Conservation (phyloP, 352 stramenopile species). For the Pythium dissimile region DNA sequence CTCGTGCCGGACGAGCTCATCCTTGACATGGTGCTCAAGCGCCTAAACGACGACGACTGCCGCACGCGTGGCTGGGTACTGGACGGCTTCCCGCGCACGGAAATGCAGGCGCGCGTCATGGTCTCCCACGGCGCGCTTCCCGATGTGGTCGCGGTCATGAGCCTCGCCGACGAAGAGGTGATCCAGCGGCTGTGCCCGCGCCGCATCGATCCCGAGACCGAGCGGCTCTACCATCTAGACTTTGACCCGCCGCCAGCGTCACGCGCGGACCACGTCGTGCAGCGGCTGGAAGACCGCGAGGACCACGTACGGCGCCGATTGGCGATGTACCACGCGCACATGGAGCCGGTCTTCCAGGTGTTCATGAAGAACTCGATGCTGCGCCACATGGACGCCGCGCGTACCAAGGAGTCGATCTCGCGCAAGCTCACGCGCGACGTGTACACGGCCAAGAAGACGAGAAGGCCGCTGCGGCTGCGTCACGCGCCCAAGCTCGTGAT, state of each 20-base stretch:
- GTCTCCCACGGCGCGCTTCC: conserved; percentile 64
- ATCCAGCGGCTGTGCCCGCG: conserved; percentile 74
- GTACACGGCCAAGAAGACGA: conserved; percentile 44
- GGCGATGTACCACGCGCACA: conserved; percentile 74
- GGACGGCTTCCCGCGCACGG: conserved; percentile 93
- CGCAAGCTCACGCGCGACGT: conserved; percentile 45
- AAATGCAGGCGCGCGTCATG: conserved; percentile 89
- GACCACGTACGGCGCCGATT: conserved; percentile 79
- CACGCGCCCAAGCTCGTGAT: conserved; percentile 85
- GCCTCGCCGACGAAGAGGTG: conserved; percentile 90
- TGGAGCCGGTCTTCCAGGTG: conserved; percentile 65
- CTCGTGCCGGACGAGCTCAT: conserved; percentile 66
- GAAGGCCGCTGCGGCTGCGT: conserved; percentile 35
- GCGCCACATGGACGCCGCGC: conserved; percentile 67
- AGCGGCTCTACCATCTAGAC: conserved; percentile 78
- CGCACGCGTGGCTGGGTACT: conserved; percentile 89
- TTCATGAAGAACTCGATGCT: conserved; percentile 70
- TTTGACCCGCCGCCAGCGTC: conserved; percentile 55
- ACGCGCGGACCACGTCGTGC: conserved; percentile 48
- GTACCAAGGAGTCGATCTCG: conserved; percentile 37
- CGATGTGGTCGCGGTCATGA: conserved; percentile 90
- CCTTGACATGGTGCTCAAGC: conserved; percentile 49
- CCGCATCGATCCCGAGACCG: conserved; percentile 75
- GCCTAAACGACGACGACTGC: conserved; percentile 87
- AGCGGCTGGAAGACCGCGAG: conserved; percentile 81